Evolutionary conservation across 371 early-diverging fungal species (phyloP).

Genomic region (Neoconidiobolus thromboides): DNA sequence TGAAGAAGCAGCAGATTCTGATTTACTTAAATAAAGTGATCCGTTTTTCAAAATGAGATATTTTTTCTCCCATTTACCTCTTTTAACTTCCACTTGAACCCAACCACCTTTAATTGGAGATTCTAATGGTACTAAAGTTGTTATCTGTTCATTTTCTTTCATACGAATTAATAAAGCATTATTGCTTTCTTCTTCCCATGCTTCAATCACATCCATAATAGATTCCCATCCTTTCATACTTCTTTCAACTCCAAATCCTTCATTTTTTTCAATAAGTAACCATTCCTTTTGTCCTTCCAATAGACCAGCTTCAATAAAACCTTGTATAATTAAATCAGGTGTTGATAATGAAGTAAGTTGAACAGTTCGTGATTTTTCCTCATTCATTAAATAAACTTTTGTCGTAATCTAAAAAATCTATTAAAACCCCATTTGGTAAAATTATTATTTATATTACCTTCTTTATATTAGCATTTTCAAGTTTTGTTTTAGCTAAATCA

Average conservation of each 20-base stretch:
- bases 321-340: constrained; percentile 39
- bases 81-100: constrained; percentile 34
- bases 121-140: background rate
- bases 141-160: background rate
- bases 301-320: constrained; percentile 28
- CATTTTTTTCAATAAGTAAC: constrained; percentile 62
- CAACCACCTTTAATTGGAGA: constrained; percentile 18
- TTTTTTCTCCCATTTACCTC: constrained; percentile 42
- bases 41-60: constrained; percentile 31
- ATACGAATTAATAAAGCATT: constrained; percentile 34
- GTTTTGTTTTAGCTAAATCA: background rate
- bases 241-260: constrained; percentile 49
- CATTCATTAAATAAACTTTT: constrained; percentile 58
- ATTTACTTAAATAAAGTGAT: constrained; percentile 28
- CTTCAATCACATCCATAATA: constrained; percentile 38
- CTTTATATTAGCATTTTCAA: background rate
- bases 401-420: constrained; percentile 22
- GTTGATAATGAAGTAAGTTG: constrained; percentile 44
- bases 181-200: constrained; percentile 45
- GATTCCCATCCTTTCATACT: constrained; percentile 65
- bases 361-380: constrained; percentile 35
- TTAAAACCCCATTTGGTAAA: background rate
- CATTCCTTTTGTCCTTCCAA: constrained; percentile 31
- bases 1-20: background rate
- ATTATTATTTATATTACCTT: background rate